Conservation (phyloP, 2,329 filamentous ascomycete genomes). For the Calonectria hongkongensis region DNA sequence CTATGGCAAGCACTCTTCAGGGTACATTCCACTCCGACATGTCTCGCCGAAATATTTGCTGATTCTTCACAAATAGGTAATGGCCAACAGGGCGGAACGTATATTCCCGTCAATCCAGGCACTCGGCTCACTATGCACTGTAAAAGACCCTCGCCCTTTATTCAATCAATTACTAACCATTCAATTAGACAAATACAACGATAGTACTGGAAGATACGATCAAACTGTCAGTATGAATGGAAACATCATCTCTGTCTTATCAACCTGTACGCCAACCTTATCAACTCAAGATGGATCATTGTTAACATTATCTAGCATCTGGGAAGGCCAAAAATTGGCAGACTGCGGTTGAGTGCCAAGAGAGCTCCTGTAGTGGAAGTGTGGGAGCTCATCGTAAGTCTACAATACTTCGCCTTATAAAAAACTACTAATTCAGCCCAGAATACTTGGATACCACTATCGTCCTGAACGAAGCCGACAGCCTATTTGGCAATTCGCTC, state of each 20-base stretch:
- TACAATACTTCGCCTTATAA: fast-evolving
- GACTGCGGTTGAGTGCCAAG: constrained; percentile 5
- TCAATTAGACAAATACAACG: constrained; percentile 13
- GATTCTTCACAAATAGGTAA: not conserved
- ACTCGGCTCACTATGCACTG: constrained; percentile 5
- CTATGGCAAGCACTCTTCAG: constrained; percentile 12
- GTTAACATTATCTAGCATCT: not conserved
- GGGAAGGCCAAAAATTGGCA: constrained; percentile 19
- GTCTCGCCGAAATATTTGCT: not conserved
- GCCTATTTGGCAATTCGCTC: not conserved
- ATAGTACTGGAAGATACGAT: constrained; percentile 2
- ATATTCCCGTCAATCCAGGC: not conserved
- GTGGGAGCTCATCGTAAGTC: constrained; percentile 4
- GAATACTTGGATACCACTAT: constrained; percentile 16
- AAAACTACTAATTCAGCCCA: not conserved
- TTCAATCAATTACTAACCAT: not conserved
- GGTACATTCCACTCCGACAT: not conserved
- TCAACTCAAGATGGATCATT: fast-evolving
- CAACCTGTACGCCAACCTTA: not conserved
- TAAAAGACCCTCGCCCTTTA: fast-evolving
- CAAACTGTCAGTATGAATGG: not conserved
- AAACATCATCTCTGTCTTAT: not conserved
- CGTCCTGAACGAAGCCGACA: not conserved
- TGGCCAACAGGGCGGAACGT: not conserved
- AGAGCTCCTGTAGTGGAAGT: not conserved